Conservation (phyloP, 2,329 filamentous ascomycete genomes). For the Aureobasidium subglaciale region DNA sequence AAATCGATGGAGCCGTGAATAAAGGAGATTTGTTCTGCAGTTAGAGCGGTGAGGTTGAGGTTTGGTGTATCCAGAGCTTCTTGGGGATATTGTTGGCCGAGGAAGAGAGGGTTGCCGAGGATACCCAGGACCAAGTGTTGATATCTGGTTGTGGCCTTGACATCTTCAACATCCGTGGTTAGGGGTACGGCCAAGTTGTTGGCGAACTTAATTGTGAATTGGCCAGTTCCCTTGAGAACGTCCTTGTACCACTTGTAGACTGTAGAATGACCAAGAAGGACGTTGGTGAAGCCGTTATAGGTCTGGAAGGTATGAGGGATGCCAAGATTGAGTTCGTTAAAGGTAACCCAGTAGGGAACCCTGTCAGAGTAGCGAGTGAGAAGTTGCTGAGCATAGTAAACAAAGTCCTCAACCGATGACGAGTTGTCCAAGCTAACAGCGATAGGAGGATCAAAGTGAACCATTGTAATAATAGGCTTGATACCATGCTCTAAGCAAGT, state of each 20-base stretch:
- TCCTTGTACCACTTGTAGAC: slow-evolving; percentile 45
- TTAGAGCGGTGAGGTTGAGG: slow-evolving; percentile 41
- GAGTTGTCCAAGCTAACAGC: slow-evolving; percentile 27
- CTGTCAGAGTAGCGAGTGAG: slow-evolving; percentile 30
- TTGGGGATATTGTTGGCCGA: slow-evolving; percentile 44
- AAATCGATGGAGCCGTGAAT: slow-evolving; percentile 24
- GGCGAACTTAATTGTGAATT: slow-evolving; percentile 45
- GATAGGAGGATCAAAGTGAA: slow-evolving; percentile 34
- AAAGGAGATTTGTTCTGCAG: slow-evolving; percentile 37
- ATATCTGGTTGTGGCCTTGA: slow-evolving; percentile 41
- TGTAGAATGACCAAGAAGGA: slow-evolving; percentile 20
- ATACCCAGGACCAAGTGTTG: slow-evolving; percentile 39
- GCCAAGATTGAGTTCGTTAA: slow-evolving; percentile 29
- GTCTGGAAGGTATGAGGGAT: neutral
- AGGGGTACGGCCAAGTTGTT: slow-evolving; percentile 32
- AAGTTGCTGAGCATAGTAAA: slow-evolving; percentile 30
- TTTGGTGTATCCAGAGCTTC: slow-evolving; percentile 40
- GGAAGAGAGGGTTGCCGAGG: slow-evolving; percentile 48
- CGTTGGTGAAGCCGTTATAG: slow-evolving; percentile 4
- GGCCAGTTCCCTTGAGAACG: slow-evolving; percentile 44
- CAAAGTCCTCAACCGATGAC: slow-evolving; percentile 28
- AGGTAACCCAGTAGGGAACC: slow-evolving; percentile 34
- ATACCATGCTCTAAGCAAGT: slow-evolving; percentile 37
- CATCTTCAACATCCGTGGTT: slow-evolving; percentile 34
- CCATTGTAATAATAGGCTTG: slow-evolving; percentile 38